phyloP scores from a whole-genome alignment of 805 yeast genomes.

The Candida ficus region DNA sequence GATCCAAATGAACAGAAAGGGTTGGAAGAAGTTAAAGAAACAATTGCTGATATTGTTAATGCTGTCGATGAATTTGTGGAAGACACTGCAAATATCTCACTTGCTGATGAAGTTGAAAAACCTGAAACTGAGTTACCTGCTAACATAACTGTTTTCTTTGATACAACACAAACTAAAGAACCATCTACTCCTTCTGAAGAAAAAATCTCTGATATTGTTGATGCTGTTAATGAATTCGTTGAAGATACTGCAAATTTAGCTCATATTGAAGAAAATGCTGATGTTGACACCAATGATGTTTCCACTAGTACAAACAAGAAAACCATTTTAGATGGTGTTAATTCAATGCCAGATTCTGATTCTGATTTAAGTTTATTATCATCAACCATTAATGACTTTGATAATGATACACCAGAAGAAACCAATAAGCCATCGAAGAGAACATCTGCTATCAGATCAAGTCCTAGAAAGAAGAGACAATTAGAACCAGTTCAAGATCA shows the following conservation, averaged over 20 bases:
- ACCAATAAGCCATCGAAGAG: not conserved
- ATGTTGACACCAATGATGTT: not conserved
- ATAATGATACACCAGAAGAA: not conserved
- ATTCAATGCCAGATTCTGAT: not conserved
- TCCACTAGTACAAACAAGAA: not conserved
- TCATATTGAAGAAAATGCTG: not conserved
- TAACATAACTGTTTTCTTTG: no score
- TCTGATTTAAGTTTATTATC: not conserved
- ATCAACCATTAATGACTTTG: no score
- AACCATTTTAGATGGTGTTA: not conserved
- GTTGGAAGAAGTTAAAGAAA: not conserved
- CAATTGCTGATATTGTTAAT: not conserved
- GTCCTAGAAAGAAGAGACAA: constrained; percentile 2
- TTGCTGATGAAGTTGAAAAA: not conserved
- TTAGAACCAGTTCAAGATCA: constrained; percentile 7
- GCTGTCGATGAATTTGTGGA: no score
- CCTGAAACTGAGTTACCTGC: no score
- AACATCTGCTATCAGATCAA: not conserved
- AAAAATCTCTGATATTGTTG: not conserved
- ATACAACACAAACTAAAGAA: no score
- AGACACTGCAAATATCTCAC: no score
- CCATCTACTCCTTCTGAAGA: not conserved
- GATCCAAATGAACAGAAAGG: not conserved
- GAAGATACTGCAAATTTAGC: not conserved
- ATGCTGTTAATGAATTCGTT: not conserved